Conservation (phyloP, 1,284 basidiomycete species). For the Irpex sp. region DNA sequence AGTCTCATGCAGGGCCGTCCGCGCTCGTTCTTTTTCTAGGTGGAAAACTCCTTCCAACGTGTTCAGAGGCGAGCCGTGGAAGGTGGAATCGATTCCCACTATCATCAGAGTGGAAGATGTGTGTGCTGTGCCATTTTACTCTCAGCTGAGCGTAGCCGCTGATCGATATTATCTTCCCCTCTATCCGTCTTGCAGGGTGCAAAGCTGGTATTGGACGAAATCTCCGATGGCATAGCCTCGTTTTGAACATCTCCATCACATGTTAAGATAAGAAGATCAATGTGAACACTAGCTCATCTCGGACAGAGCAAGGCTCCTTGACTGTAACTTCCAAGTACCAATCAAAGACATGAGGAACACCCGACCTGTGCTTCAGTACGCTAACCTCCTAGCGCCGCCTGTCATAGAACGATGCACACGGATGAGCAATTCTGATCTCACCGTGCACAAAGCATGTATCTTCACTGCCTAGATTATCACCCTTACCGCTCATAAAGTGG, state of each 20-base stretch:
- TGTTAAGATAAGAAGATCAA: not conserved
- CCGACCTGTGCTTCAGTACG: not conserved
- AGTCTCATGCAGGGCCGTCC: not conserved
- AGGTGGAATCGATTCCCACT: conserved; percentile 66
- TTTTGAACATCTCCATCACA: conserved; percentile 8
- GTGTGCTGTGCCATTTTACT: conserved; percentile 29
- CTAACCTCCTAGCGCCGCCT: not conserved
- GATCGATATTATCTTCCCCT: not conserved
- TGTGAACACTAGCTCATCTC: not conserved
- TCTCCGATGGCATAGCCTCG: conserved; percentile 24
- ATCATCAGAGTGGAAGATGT: conserved; percentile 69
- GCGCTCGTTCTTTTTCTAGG: conserved; percentile 32
- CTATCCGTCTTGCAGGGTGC: conserved; percentile 31
- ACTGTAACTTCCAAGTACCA: no score
- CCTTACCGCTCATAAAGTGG: not conserved
- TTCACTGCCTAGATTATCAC: not conserved
- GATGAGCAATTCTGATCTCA: not conserved
- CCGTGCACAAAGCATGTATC: not conserved
- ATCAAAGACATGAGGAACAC: not conserved
- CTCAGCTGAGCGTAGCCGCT: not conserved
- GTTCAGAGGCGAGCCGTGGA: conserved; percentile 66
- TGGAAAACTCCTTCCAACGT: conserved; percentile 65
- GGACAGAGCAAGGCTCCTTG: not conserved
- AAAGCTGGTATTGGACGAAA: conserved; percentile 57
- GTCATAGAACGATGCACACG: not conserved